Evolutionary conservation across 2,329 filamentous ascomycete species (phyloP), one percentile per base, ranked within the genome.

Genomic region (Aphanoascus verrucosus): DNA sequence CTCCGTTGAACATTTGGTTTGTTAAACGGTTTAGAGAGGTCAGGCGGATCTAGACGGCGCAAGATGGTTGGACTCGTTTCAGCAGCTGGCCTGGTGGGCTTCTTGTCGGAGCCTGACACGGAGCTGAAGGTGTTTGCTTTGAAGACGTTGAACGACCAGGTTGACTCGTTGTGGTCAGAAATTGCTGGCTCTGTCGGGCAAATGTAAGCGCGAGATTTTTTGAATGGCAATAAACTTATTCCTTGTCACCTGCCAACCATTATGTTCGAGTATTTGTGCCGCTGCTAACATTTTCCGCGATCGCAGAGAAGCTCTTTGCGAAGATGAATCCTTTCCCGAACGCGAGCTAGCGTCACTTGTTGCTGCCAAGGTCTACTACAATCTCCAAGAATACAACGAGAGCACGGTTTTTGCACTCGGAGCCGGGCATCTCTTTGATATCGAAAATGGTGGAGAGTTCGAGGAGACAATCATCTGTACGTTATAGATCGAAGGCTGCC

Each of bases 341-440:
- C 88, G 91, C 65, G 87, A 93, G 69, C 84, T 98, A 54, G 93
- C 93, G 53, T 93, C 93, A 52, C 79, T 98, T 48, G 89, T 98
- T 52, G 86, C 94, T 42, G 86, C 93, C 62, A 98, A 98, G 78
- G 89, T 97, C 61, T 98, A 97, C 76, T 98, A 97, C 68, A 93
- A 98, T 68, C 83, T 98, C 51, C 89, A 96, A 73, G 93, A 93
- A 69, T 98, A 98, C 76, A 93, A 96, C 68, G 93, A 98, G 75
- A 96, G 91, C 72, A 97, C 98, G 91, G 86, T 88, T 50, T 97
- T 98, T 71, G 93, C 93, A 59, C 81, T 98, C 44, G 90, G 89
- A 55, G 90, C 93, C 20, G 93, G 93, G 56, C 88, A 96, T 67
- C 83, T 95, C 48, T 96, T 98, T 77, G 88, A 94, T 74, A 81